A percentile compares a stretch with the other conserved stretches of the same genome.
Conservation (phyloP, 2,329 filamentous ascomycete species). For the Fusarium dlaminii region DNA sequence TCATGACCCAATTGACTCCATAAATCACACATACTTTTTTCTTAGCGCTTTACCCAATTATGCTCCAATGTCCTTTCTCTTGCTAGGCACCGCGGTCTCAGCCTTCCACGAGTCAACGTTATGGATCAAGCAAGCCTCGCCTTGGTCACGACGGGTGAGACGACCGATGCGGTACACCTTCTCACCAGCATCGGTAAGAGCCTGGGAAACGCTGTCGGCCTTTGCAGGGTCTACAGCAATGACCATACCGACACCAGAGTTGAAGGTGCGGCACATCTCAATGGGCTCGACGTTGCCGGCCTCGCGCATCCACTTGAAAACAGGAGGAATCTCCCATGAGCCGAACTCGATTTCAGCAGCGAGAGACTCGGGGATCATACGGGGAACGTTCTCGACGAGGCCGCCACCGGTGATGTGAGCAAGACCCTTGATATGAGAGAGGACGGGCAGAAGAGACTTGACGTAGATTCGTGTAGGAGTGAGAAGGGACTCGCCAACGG, state of each 20-base stretch:
- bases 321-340: slow-evolving; percentile 77
- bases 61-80: slow-evolving; percentile 40
- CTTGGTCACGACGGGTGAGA: slow-evolving; percentile 66
- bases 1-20: slow-evolving; percentile 30
- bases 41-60: slow-evolving; percentile 17
- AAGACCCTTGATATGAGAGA: slow-evolving; percentile 83
- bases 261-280: slow-evolving; percentile 95
- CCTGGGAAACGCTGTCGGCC: slow-evolving; percentile 66
- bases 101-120: slow-evolving; percentile 49
- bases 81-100: slow-evolving; percentile 33
- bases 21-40: slow-evolving; percentile 24
- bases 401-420: slow-evolving; percentile 98
- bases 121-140: slow-evolving; percentile 48
- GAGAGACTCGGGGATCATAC: slow-evolving; percentile 84
- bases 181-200: slow-evolving; percentile 72
- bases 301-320: slow-evolving; percentile 88
- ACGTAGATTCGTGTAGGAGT: slow-evolving; percentile 96
- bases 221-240: slow-evolving; percentile 76
- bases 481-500: slow-evolving; percentile 80
- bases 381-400: slow-evolving; percentile 90
- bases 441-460: slow-evolving; percentile 75
- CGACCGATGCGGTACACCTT: slow-evolving; percentile 79
- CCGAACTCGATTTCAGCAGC: slow-evolving; percentile 82
- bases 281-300: slow-evolving; percentile 73
- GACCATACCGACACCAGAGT: slow-evolving; percentile 95